Conservation (phyloP, 345 rosid species). For the Orychophragmus violaceus region DNA sequence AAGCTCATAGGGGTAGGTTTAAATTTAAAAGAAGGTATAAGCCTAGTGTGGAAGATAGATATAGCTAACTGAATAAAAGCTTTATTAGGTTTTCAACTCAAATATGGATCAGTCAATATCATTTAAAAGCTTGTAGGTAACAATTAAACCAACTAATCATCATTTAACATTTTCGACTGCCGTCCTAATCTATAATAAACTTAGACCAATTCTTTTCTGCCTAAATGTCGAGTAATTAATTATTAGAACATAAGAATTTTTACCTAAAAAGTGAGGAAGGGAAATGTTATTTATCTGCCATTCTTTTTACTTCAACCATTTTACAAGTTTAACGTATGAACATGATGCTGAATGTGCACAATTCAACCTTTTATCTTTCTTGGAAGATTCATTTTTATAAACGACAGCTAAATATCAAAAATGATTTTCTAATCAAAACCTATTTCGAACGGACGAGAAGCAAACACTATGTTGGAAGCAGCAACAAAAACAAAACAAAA, state of each 20-base stretch:
- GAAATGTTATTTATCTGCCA: slow-evolving; percentile 11
- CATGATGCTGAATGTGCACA: not conserved
- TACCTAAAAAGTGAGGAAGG: slow-evolving; percentile 4
- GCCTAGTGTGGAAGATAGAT: slow-evolving; percentile 17
- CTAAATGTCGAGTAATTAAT: not conserved
- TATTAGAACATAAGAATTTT: slow-evolving; percentile 16
- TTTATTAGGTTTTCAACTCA: slow-evolving; percentile 12
- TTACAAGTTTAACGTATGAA: not conserved
- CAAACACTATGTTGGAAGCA: not conserved
- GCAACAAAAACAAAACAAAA: not conserved
- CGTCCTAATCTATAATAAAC: not conserved
- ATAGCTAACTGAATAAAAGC: slow-evolving; percentile 20
- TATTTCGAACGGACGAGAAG: not conserved
- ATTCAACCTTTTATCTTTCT: not conserved
- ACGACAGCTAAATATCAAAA: not conserved
- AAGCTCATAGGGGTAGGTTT: slow-evolving; percentile 3
- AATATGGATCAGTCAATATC: slow-evolving; percentile 17
- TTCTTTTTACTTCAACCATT: slow-evolving; percentile 1
- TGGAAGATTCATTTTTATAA: not conserved
- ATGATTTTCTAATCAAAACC: not conserved
- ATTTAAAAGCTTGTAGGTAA: slow-evolving; percentile 26
- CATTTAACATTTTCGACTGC: not conserved
- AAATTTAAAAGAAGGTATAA: not conserved
- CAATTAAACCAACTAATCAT: slow-evolving; percentile 5
- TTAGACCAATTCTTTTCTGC: not conserved